Base-by-base conservation (phyloP, 75 land plant species). In the Ceratopteris richardii region DNA sequence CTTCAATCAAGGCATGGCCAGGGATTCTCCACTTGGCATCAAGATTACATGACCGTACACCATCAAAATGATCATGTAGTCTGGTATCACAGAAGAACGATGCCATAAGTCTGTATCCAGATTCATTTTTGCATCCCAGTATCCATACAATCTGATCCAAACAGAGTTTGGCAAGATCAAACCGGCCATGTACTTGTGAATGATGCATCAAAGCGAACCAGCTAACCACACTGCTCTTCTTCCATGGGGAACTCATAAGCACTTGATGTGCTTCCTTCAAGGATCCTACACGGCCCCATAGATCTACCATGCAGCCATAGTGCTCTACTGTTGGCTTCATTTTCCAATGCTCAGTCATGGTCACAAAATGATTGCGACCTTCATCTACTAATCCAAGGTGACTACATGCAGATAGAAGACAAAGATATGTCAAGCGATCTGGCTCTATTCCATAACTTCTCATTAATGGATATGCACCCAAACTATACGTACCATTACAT, bases 141-240 rank as follows among this genome's bases (percentile, higher is more conserved):
- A 78, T 72, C 16, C 31, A 21, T 20, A 78, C 69, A 24, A 72
- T 79, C 52, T 78, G 12, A 46, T n/a, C 50, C 50, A 52, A 52
- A 14, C 25, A 52, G 9, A 4, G 3, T 6, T 23, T 52, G 1
- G 79, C 87, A 11, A 80, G n/a, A 2, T 51, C 47, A 2, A 72
- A 47, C 47, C 60, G 14, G n/a, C 64, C 31, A 56, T 80, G 50
- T 10, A 75, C 74, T 51, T 62, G 74, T 65, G 80, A 74, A 0
- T 82, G 83, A 31, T 57, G 72, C 40, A 82, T 44, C 36, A 86
- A 71, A 17, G 86, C 76, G 29, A 86, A 75, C 86, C 86, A 80
- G 0, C 71, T 74, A 37, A 66, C 51, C 4, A 58, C 40, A 27
- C 57, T 51, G 1, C 76, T 78, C 56, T 75, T 67, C 7, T 80